A percentile compares a stretch with the other conserved stretches of the same genome.
Evolutionary conservation across 768 basidiomycete genomes (phyloP).

Genomic region (Coprinellus aureogranulatus): DNA sequence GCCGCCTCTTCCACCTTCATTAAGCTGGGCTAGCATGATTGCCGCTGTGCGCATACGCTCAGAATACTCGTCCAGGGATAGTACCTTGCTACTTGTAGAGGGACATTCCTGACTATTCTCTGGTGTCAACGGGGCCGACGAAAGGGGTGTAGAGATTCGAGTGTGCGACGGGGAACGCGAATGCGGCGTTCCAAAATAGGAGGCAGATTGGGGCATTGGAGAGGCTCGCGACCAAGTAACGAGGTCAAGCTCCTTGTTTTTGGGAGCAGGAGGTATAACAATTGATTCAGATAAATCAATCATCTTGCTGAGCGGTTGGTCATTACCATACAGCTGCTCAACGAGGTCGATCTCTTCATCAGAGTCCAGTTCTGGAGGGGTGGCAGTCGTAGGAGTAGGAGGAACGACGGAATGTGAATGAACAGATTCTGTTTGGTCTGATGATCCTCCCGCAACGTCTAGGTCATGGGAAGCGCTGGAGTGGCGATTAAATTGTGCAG

Average conservation of each 20-base stretch:
- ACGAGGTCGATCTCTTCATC: conserved; percentile 96
- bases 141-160: not conserved
- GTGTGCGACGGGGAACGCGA: not conserved
- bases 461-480: not conserved
- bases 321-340: conserved; percentile 88
- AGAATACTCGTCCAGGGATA: conserved; percentile 96
- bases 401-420: conserved; percentile 5
- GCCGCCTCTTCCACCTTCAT: conserved; percentile 65
- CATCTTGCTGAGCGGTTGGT: conserved; percentile 63
- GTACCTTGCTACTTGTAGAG: conserved; percentile 15
- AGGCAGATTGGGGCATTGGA: conserved; percentile 13
- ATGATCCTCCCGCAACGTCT: conserved; percentile 24
- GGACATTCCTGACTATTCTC: not conserved
- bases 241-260: conserved; percentile 88
- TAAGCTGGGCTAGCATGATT: conserved; percentile 96
- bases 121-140: not conserved
- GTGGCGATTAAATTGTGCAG: not conserved
- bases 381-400: conserved; percentile 17
- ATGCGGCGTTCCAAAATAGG: not conserved
- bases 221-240: conserved; percentile 54
- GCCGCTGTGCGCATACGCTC: conserved; percentile 98
- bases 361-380: conserved; percentile 20
- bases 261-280: conserved; percentile 75
- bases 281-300: conserved; percentile 85
- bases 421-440: conserved; percentile 16